Evolutionary conservation across 345 rosid genomes (phyloP).

Genomic region (Gossypium ekmanianum): DNA sequence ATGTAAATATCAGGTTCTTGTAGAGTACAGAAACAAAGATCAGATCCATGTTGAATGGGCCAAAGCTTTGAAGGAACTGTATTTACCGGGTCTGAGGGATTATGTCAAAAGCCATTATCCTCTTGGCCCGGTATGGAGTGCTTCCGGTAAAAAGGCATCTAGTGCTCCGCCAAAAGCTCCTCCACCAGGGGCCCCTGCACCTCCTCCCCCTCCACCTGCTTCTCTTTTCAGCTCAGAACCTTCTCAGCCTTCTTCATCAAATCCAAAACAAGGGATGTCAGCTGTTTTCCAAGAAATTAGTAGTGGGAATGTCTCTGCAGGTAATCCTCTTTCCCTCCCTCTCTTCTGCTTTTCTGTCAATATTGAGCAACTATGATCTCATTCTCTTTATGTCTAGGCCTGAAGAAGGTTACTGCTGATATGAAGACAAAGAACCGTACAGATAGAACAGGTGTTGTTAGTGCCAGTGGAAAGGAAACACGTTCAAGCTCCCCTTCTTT

Average conservation of each 20-base stretch:
- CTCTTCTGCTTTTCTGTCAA: slow-evolving; percentile 10
- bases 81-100: slow-evolving; percentile 83
- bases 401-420: slow-evolving; percentile 81
- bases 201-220: slow-evolving; percentile 88
- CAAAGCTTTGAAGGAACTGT: slow-evolving; percentile 87
- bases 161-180: slow-evolving; percentile 57
- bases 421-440: slow-evolving; percentile 88
- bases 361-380: slow-evolving; percentile 13
- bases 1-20: slow-evolving; percentile 60
- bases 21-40: slow-evolving; percentile 79
- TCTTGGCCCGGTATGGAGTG: slow-evolving; percentile 92
- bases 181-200: slow-evolving; percentile 60
- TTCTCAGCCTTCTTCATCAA: slow-evolving; percentile 72
- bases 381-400: slow-evolving; percentile 48
- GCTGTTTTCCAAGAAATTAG: slow-evolving; percentile 91
- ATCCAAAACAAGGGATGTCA: slow-evolving; percentile 81
- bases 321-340: slow-evolving; percentile 31
- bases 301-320: slow-evolving; percentile 69
- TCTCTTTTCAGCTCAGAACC: slow-evolving; percentile 66
- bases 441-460: slow-evolving; percentile 75
- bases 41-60: slow-evolving; percentile 96
- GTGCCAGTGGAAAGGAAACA: slow-evolving; percentile 51
- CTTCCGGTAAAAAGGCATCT: slow-evolving; percentile 47
- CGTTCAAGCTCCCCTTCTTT: slow-evolving; percentile 45
- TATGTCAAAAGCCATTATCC: slow-evolving; percentile 85